Conservation (phyloP, 495 filamentous ascomycete genomes). For the Acidiella bohemica region DNA sequence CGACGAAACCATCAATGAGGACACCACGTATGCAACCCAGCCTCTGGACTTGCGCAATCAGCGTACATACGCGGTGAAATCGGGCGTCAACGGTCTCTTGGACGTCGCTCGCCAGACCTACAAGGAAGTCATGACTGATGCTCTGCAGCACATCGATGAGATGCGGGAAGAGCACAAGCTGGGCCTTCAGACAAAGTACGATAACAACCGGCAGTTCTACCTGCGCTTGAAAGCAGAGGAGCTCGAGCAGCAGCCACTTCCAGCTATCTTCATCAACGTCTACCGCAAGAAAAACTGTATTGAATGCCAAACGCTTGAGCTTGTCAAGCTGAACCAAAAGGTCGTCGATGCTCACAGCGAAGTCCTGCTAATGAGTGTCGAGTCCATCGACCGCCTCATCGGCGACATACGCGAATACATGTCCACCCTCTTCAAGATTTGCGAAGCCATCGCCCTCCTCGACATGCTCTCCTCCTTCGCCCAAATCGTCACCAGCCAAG, state of each 20-base stretch:
- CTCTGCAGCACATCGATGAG: constrained; percentile 52
- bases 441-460: constrained; percentile 75
- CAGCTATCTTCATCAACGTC: constrained; percentile 65
- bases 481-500: constrained; percentile 58
- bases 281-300: constrained; percentile 56
- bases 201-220: constrained; percentile 65
- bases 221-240: constrained; percentile 54
- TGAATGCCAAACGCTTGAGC: constrained; percentile 73
- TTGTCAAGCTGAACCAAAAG: constrained; percentile 49
- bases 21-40: constrained; percentile 61
- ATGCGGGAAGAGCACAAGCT: constrained; percentile 51
- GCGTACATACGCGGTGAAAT: constrained; percentile 83
- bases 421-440: constrained; percentile 57
- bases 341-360: constrained; percentile 59
- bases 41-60: constrained; percentile 86
- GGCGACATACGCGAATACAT: constrained; percentile 52
- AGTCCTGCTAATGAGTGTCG: constrained; percentile 64
- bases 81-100: constrained; percentile 71
- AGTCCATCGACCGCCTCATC: constrained; percentile 55
- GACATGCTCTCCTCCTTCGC: constrained; percentile 81
- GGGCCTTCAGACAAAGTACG: constrained; percentile 55
- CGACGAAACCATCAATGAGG: constrained; percentile 59
- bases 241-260: constrained; percentile 46
- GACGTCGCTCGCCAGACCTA: constrained; percentile 79
- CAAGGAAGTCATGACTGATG: constrained; percentile 69